Evolutionary conservation across 1,284 basidiomycete species (phyloP), one percentile per base, ranked within the genome.

Genomic region (Cystobasidiaceae sp.): DNA sequence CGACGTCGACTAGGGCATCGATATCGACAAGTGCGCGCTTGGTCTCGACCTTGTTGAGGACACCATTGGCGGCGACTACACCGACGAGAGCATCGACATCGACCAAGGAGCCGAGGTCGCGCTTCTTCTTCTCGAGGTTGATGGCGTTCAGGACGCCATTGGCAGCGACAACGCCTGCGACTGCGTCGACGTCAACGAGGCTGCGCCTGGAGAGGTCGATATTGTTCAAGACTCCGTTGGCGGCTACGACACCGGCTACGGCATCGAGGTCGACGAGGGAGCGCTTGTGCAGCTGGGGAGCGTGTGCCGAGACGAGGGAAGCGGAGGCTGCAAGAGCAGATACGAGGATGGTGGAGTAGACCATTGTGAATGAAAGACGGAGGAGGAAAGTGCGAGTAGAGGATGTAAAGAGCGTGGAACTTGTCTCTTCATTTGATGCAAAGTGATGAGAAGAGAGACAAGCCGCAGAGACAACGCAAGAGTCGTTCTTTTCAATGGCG

Each of bases 281-380:
- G 13, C 34, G n/a, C 37, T 56, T 56, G 34, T 19, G n/a, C 34
- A 27, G 8, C 9, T 30, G n/a, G 13, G 37, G 4, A 11, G 15
- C 33, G 27, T 43, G 37, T 23, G 54, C 30, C 2, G 50, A 41
- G 5, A 56, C 34, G 41, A 56, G 54, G 37, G 54, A 33, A 21
- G 15, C 54, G 6, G 54, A 56, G 23, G 54, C 54, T 43, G 54
- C 54, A 28, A 56, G 41, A 25, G 54, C 54, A 11, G 54, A 41
- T 19, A 44, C 19, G 54, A 56, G 25, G 54, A 44, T 1, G 2
- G 54, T 2, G 19, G 25, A 41, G 54, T 25, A n/a, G n/a, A n/a
- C n/a, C n/a, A n/a, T n/a, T n/a, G n/a, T n/a, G n/a, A n/a, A n/a
- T n/a, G n/a, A n/a, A n/a, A n/a, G n/a, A n/a, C n/a, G n/a, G n/a